phyloP scores from a whole-genome alignment of 1,284 basidiomycete genomes.

The Microbotryum saponariae region DNA sequence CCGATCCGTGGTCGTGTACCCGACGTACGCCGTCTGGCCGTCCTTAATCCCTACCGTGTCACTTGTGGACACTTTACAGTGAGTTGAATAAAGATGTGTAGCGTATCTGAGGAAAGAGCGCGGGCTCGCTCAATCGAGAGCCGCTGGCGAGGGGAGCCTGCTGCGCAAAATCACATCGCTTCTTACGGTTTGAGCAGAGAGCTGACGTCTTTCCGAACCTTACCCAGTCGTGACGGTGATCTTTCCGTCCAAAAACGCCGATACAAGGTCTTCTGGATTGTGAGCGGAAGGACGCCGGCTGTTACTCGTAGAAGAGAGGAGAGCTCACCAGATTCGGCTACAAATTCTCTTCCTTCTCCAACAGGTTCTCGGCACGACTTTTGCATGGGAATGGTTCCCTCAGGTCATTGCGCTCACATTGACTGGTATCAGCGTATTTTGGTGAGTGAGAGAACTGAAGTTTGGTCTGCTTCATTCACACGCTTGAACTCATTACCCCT shows the following conservation, averaged over 20 bases:
- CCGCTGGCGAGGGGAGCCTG: background rate
- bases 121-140: too few species aligned
- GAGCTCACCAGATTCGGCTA: too few species aligned
- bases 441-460: slow-evolving; percentile 47
- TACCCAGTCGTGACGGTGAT: slow-evolving; percentile 45
- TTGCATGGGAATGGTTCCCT: slow-evolving; percentile 32
- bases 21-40: slow-evolving; percentile 6
- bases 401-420: slow-evolving; percentile 42
- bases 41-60: slow-evolving; percentile 45
- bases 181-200: slow-evolving; percentile 46
- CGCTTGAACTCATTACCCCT: too few species aligned
- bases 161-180: slow-evolving; percentile 31
- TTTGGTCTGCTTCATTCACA: slow-evolving; percentile 43
- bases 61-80: slow-evolving; percentile 51
- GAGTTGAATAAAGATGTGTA: too few species aligned
- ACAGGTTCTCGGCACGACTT: slow-evolving; percentile 22
- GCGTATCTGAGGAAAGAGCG: too few species aligned
- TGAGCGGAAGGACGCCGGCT: background rate
- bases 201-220: slow-evolving; percentile 52
- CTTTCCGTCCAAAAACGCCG: slow-evolving; percentile 42
- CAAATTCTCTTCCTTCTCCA: too few species aligned
- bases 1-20: background rate
- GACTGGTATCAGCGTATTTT: slow-evolving; percentile 47
- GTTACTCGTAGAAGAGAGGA: too few species aligned
- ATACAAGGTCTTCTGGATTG: slow-evolving; percentile 7